phyloP scores from a whole-genome alignment of 129 eudicot genomes.

The Chrysanthemum makinoi region DNA sequence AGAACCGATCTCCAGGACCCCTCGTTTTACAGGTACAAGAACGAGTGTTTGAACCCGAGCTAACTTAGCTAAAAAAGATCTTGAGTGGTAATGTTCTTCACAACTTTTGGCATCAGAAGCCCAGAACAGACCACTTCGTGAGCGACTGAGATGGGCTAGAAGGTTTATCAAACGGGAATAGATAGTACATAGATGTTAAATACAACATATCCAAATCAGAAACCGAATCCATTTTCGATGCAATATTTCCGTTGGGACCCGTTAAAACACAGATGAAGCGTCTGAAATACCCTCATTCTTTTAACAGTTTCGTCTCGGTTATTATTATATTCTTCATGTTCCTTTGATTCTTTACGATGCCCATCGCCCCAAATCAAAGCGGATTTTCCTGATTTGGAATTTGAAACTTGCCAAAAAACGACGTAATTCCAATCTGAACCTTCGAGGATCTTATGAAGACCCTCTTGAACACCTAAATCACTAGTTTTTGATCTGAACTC shows the following conservation, averaged over 20 bases:
- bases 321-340: slow-evolving; percentile 24
- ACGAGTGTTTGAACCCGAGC: slow-evolving; percentile 69
- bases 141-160: slow-evolving; percentile 83
- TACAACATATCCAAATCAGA: slow-evolving; percentile 79
- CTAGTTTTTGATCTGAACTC: slow-evolving; percentile 50
- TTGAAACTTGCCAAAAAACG: slow-evolving; percentile 85
- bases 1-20: slow-evolving; percentile 87
- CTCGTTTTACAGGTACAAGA: slow-evolving; percentile 73
- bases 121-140: slow-evolving; percentile 73
- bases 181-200: slow-evolving; percentile 66
- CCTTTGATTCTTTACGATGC: slow-evolving; percentile 48
- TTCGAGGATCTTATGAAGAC: slow-evolving; percentile 61
- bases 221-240: slow-evolving; percentile 50
- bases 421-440: slow-evolving; percentile 82
- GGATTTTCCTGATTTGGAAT: slow-evolving; percentile 74
- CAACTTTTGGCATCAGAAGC: slow-evolving; percentile 53
- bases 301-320: slow-evolving; percentile 25
- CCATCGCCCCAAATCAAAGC: slow-evolving; percentile 98
- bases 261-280: slow-evolving; percentile 62
- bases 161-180: slow-evolving; percentile 76
- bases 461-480: slow-evolving; percentile 67
- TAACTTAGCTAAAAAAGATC: slow-evolving; percentile 56
- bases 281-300: slow-evolving; percentile 62
- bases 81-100: slow-evolving; percentile 74
- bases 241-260: slow-evolving; percentile 37